Evolutionary conservation across 768 basidiomycete species (phyloP).

Genomic region (Serendipita sp.): DNA sequence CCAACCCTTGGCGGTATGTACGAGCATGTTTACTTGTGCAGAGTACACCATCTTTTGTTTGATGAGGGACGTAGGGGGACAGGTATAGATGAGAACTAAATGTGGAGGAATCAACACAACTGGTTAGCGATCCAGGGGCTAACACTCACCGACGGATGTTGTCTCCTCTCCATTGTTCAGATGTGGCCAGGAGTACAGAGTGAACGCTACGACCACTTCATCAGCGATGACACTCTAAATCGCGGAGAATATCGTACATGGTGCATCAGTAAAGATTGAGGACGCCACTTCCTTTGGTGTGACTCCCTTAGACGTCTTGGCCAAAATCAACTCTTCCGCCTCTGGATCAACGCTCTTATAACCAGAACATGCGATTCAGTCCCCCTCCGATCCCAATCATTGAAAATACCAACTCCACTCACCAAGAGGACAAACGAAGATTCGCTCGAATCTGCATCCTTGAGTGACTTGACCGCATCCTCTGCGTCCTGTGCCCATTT

Average conservation of each 20-base stretch:
- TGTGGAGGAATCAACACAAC: not conserved
- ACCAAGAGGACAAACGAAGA: conserved; percentile 51
- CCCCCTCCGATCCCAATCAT: not conserved
- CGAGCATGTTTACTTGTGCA: conserved; percentile 41
- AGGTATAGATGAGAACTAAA: conserved; percentile 84
- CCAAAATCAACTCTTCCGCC: conserved; percentile 41
- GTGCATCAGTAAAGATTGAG: conserved; percentile 38
- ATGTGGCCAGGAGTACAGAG: conserved; percentile 51
- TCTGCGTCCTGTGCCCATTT: conserved; percentile 51
- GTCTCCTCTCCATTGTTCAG: conserved; percentile 22
- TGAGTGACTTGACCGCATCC: conserved; percentile 45
- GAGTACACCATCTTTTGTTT: conserved; percentile 85
- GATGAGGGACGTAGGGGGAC: conserved; percentile 64
- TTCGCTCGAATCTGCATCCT: conserved; percentile 22
- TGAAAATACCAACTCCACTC: conserved; percentile 16
- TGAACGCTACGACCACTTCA: conserved; percentile 26
- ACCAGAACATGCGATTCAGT: not conserved
- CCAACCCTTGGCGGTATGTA: conserved; percentile 35
- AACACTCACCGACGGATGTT: conserved; percentile 42
- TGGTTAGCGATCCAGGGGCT: not conserved
- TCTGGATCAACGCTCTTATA: conserved; percentile 47
- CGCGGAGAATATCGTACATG: conserved; percentile 24
- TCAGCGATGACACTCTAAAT: conserved; percentile 7
- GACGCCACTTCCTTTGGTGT: conserved; percentile 29
- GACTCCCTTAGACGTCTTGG: conserved; percentile 22